phyloP scores from a whole-genome alignment of 1,139 yeast species.

The Spathaspora sp. region DNA sequence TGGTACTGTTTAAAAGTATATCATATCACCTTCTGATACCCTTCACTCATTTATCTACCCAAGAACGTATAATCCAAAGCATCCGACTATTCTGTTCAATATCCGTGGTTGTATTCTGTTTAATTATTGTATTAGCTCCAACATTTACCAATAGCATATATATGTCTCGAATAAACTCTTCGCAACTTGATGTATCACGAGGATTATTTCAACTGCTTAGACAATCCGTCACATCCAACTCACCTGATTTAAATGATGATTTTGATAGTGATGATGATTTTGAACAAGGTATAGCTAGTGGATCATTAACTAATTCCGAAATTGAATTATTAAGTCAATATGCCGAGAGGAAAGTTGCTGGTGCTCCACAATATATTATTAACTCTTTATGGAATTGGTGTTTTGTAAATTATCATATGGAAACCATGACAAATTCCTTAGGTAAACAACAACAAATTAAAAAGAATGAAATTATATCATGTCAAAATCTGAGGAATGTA shows the following conservation, averaged over 20 bases:
- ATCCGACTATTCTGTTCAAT: conserved; percentile 28
- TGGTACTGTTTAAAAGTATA: background rate
- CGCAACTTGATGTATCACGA: conserved; percentile 49
- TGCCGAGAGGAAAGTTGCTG: conserved; percentile 46
- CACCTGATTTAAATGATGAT: background rate
- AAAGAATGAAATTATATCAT: conserved; percentile 22
- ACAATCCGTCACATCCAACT: conserved; percentile 24
- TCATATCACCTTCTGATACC: conserved; percentile 16
- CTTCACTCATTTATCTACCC: conserved; percentile 28
- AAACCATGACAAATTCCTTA: conserved; percentile 14
- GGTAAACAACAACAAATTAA: conserved; percentile 10
- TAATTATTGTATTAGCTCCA: conserved; percentile 32
- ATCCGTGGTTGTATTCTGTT: conserved; percentile 21
- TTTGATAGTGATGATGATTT: background rate
- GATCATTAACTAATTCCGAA: conserved; percentile 50
- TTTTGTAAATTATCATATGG: conserved; percentile 38
- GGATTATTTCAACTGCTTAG: conserved; percentile 52
- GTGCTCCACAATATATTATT: conserved; percentile 51
- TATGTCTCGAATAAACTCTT: conserved; percentile 45
- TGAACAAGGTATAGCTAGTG: conserved; percentile 15
- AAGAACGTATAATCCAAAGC: conserved; percentile 31
- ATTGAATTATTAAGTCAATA: conserved; percentile 46
- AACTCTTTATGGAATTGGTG: conserved; percentile 50
- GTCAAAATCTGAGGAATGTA: conserved; percentile 23
- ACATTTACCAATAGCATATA: conserved; percentile 21